Evolutionary conservation across 2,329 filamentous ascomycete species (phyloP).

Genomic region (Trichoderma sp.): DNA sequence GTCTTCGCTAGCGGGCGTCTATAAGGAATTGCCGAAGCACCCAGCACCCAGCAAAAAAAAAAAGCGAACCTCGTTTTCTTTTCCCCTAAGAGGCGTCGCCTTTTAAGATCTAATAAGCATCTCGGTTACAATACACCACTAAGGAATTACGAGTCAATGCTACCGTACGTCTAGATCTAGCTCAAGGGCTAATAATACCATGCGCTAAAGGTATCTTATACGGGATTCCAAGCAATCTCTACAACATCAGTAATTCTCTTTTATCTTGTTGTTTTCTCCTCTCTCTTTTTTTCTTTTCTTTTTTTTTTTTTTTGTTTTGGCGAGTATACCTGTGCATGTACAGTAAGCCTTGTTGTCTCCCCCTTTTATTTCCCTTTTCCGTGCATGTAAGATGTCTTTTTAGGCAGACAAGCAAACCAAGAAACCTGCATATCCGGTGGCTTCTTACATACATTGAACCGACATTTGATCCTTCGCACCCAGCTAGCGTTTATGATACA

Average conservation of each 20-base stretch:
- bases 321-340: neutral
- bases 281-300: neutral
- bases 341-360: neutral
- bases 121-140: neutral
- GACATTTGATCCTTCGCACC: neutral
- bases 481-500: neutral
- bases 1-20: neutral
- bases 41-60: neutral
- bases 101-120: neutral
- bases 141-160: no score
- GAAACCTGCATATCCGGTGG: neutral
- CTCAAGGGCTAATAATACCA: neutral
- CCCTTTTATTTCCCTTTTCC: neutral
- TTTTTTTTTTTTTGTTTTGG: neutral
- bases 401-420: neutral
- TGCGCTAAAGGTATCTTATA: neutral
- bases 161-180: neutral
- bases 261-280: no score
- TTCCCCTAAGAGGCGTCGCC: neutral
- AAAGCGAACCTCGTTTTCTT: neutral
- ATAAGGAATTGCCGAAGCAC: neutral
- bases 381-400: neutral
- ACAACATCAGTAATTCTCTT: neutral
- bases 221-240: neutral
- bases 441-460: neutral